phyloP scores from a whole-genome alignment of 371 early-diverging fungal genomes.

The Massospora cicadina region DNA sequence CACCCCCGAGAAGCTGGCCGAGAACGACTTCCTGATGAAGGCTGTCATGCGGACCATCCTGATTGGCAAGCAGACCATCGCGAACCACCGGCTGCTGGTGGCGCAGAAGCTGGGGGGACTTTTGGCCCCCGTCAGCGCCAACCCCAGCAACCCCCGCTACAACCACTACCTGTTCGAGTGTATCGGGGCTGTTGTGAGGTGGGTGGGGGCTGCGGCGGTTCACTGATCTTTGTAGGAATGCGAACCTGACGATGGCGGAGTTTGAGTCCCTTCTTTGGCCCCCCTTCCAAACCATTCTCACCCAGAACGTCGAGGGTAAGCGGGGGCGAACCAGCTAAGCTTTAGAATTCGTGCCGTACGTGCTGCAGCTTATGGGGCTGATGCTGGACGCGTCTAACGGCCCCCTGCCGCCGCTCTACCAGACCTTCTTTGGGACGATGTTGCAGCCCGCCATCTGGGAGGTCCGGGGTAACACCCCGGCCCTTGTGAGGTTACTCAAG shows the following conservation, averaged over 20 bases:
- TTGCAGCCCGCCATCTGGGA: conserved; percentile 80
- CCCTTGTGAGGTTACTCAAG: conserved; percentile 69
- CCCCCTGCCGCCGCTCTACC: conserved; percentile 45
- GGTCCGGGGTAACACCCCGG: conserved; percentile 72
- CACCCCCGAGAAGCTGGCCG: conserved; percentile 74
- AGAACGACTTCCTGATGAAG: conserved; percentile 82
- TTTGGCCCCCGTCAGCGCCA: conserved; percentile 65
- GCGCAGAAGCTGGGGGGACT: conserved; percentile 51
- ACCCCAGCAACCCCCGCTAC: conserved; percentile 94
- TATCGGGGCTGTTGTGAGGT: conserved; percentile 69
- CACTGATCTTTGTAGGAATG: conserved; percentile 13
- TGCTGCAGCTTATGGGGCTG: conserved; percentile 84
- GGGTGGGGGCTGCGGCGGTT: background rate
- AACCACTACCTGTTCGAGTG: conserved; percentile 92
- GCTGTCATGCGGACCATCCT: conserved; percentile 8
- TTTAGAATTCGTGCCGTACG: conserved; percentile 85
- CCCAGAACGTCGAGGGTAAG: conserved; percentile 53
- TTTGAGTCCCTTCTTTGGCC: conserved; percentile 57
- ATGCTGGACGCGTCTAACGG: conserved; percentile 42
- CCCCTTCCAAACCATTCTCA: conserved; percentile 77
- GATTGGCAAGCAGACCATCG: background rate
- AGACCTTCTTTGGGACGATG: conserved; percentile 49
- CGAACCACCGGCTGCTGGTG: conserved; percentile 51
- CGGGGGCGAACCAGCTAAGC: background rate
- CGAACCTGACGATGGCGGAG: conserved; percentile 41